These are phyloP conservation scores for Bacterosira constricta DNA, from an alignment of 108 stramenopile species.

Conservation along the genomic window DNA sequence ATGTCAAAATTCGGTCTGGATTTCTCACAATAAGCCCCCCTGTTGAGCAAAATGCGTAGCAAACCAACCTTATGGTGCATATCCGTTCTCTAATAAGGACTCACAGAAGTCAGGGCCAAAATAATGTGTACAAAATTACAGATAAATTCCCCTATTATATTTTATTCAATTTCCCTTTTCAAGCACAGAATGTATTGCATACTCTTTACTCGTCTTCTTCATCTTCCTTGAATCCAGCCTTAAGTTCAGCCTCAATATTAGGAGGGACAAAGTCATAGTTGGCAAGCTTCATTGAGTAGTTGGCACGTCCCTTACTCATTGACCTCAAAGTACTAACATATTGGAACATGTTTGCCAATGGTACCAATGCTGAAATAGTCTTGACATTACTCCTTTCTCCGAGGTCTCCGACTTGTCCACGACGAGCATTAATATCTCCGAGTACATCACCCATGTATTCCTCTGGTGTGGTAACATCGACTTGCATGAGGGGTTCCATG, in stretches of 20 bases:
- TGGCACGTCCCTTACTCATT: conserved; percentile 96
- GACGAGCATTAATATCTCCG: conserved; percentile 97
- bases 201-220: conserved; percentile 65
- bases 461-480: conserved; percentile 97
- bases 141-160: neutral
- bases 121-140: neutral
- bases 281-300: conserved; percentile 97
- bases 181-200: neutral
- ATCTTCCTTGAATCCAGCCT: conserved; percentile 78
- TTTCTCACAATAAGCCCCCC: no score
- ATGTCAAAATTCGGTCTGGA: no score
- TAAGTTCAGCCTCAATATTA: conserved; percentile 88
- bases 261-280: conserved; percentile 97
- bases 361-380: conserved; percentile 93
- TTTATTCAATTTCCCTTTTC: neutral
- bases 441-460: conserved; percentile 99
- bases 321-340: conserved; percentile 95
- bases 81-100: no score
- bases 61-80: no score
- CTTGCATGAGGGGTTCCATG: conserved; percentile 99
- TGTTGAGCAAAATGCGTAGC: no score
- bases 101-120: neutral
- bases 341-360: conserved; percentile 98
- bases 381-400: conserved; percentile 95
- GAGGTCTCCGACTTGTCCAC: conserved; percentile 94